Percentiles rank a stretch among this genome's conserved stretches.
phyloP scores from a whole-genome alignment of 495 filamentous ascomycete genomes.

The Talaromyces stipitatus region DNA sequence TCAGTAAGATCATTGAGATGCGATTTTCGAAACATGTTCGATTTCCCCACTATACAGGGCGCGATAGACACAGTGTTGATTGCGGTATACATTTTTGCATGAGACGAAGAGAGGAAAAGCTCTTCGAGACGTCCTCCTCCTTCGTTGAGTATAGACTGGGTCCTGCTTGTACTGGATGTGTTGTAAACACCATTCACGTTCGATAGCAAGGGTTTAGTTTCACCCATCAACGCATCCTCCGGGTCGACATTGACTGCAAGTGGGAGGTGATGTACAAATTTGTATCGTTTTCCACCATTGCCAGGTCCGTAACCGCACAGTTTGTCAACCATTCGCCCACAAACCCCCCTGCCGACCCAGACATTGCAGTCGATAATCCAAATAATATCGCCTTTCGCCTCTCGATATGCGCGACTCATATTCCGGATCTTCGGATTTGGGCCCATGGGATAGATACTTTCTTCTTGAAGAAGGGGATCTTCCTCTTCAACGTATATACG shows the following conservation, averaged over 20 bases:
- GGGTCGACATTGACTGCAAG: slow-evolving; percentile 68
- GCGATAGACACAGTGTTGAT: slow-evolving; percentile 91
- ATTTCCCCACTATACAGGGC: slow-evolving; percentile 93
- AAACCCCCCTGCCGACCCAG: slow-evolving; percentile 75
- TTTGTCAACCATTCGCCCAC: slow-evolving; percentile 78
- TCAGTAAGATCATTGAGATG: slow-evolving; percentile 77
- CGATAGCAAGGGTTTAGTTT: slow-evolving; percentile 34
- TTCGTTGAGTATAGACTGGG: slow-evolving; percentile 8
- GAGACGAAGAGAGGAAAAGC: slow-evolving; percentile 84
- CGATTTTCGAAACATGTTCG: slow-evolving; percentile 93
- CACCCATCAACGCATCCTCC: slow-evolving; percentile 20
- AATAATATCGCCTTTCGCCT: slow-evolving; percentile 82
- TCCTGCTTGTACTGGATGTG: neutral
- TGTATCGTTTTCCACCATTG: slow-evolving; percentile 53
- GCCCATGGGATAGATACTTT: slow-evolving; percentile 54
- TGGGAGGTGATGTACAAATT: slow-evolving; percentile 93
- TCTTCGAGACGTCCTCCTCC: slow-evolving; percentile 88
- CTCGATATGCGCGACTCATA: slow-evolving; percentile 90
- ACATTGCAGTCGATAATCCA: slow-evolving; percentile 98
- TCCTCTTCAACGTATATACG: slow-evolving; percentile 79
- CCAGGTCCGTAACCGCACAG: slow-evolving; percentile 57
- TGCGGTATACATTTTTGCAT: slow-evolving; percentile 97
- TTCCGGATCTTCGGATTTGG: slow-evolving; percentile 99
- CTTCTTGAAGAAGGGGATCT: slow-evolving; percentile 61
- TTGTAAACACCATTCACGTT: slow-evolving; percentile 4